These are phyloP conservation scores for Tetrapisispora taiwanensis DNA, from an alignment of 805 yeast genomes.

Conservation along the genomic window DNA sequence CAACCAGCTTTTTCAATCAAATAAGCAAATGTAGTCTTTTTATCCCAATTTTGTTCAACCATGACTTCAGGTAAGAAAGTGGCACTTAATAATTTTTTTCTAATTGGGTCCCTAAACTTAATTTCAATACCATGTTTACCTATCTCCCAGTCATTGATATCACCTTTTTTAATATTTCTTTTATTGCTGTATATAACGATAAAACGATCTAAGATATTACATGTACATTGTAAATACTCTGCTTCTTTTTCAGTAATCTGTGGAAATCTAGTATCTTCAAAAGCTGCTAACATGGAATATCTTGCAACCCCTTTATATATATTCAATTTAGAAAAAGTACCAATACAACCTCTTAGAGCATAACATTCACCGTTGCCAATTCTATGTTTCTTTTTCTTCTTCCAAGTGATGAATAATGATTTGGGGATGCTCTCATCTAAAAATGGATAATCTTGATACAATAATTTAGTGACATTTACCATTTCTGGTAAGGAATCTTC, in stretches of 20 bases:
- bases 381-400: slow-evolving; percentile 27
- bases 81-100: slow-evolving; percentile 42
- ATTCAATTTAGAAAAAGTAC: slow-evolving; percentile 58
- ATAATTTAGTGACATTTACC: not conserved
- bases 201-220: slow-evolving; percentile 33
- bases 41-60: slow-evolving; percentile 71
- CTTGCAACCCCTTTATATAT: slow-evolving; percentile 48
- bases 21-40: slow-evolving; percentile 53
- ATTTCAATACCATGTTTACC: slow-evolving; percentile 78
- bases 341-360: slow-evolving; percentile 79
- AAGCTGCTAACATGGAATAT: slow-evolving; percentile 60
- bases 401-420: slow-evolving; percentile 90
- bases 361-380: slow-evolving; percentile 8
- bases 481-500: no score
- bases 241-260: slow-evolving; percentile 55
- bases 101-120: slow-evolving; percentile 31
- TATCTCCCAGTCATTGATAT: slow-evolving; percentile 62
- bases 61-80: slow-evolving; percentile 92
- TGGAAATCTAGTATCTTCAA: slow-evolving; percentile 67
- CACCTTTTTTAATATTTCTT: slow-evolving; percentile 15
- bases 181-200: slow-evolving; percentile 37
- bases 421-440: slow-evolving; percentile 17
- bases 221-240: slow-evolving; percentile 33
- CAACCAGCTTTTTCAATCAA: slow-evolving; percentile 66
- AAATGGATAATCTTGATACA: slow-evolving; percentile 10